Evolutionary conservation across 305 asterid species (phyloP).

Genomic region (Withania somnifera): DNA sequence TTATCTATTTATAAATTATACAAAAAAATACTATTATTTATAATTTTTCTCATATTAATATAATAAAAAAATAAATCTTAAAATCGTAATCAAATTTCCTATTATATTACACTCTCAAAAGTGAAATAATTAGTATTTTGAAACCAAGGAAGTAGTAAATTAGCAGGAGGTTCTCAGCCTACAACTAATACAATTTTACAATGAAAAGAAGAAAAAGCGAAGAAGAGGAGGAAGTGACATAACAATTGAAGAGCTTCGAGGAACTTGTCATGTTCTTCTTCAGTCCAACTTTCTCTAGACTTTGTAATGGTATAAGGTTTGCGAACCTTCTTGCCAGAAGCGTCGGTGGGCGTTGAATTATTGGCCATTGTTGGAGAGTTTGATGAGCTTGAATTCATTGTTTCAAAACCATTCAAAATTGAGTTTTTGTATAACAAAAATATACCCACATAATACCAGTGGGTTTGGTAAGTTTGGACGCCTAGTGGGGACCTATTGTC

Average conservation of each 20-base stretch:
- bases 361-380: conserved; percentile 16
- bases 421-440: background rate
- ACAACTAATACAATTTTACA: no score
- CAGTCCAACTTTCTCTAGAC: conserved; percentile 92
- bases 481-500: background rate
- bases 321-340: conserved; percentile 55
- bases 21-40: no score
- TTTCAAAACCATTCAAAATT: background rate
- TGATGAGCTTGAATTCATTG: conserved; percentile 16
- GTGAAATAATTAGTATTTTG: no score
- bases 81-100: no score
- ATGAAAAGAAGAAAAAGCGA: background rate
- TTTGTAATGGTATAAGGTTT: conserved; percentile 86
- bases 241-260: conserved; percentile 90
- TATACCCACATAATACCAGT: background rate
- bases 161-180: no score
- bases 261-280: conserved; percentile 88
- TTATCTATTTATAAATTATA: no score
- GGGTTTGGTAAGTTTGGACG: background rate
- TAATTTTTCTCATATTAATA: no score
- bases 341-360: conserved; percentile 17
- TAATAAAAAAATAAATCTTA: no score
- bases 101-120: no score
- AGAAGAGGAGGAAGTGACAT: conserved; percentile 5
- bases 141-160: no score